Conservation (phyloP, 192 early-diverging fungal species). For the Pilaira anomala region DNA sequence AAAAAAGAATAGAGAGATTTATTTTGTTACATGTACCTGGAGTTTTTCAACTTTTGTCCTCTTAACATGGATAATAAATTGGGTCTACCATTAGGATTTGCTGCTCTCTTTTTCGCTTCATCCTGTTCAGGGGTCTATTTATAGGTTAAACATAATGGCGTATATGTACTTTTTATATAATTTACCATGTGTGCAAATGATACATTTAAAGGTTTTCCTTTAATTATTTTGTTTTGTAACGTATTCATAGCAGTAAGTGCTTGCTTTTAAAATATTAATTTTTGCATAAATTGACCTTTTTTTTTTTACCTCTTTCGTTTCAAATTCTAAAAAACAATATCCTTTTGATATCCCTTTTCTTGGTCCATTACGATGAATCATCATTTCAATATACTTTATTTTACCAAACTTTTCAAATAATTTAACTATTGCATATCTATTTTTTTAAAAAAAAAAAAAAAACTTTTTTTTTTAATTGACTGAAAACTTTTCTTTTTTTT, state of each 20-base stretch:
- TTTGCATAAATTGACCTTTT: too few species aligned
- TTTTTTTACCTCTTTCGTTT: constrained; percentile 37
- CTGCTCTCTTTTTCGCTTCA: constrained; percentile 35
- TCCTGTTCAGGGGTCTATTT: constrained; percentile 40
- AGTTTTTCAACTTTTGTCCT: constrained; percentile 46
- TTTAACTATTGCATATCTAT: constrained; percentile 60
- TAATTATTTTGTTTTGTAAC: constrained; percentile 54
- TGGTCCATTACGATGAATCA: constrained; percentile 65
- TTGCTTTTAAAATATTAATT: constrained; percentile 37
- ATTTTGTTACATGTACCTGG: constrained; percentile 24
- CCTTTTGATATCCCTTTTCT: constrained; percentile 64
- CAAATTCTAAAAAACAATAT: constrained; percentile 70
- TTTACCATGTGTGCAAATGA: constrained; percentile 56
- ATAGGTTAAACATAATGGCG: neutral
- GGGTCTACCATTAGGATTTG: constrained; percentile 33
- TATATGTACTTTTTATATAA: neutral
- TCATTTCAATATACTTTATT: constrained; percentile 61
- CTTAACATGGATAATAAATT: constrained; percentile 44
- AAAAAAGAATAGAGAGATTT: constrained; percentile 6
- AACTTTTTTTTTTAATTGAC: neutral
- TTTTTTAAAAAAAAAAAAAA: neutral
- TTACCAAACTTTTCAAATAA: constrained; percentile 66
- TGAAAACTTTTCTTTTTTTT: too few species aligned
- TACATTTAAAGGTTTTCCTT: constrained; percentile 56
- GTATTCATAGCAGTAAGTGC: constrained; percentile 52